Percentiles rank a stretch among this genome's conserved stretches.
phyloP scores from a whole-genome alignment of 371 early-diverging fungal species.

The Mucor circinelloides region DNA sequence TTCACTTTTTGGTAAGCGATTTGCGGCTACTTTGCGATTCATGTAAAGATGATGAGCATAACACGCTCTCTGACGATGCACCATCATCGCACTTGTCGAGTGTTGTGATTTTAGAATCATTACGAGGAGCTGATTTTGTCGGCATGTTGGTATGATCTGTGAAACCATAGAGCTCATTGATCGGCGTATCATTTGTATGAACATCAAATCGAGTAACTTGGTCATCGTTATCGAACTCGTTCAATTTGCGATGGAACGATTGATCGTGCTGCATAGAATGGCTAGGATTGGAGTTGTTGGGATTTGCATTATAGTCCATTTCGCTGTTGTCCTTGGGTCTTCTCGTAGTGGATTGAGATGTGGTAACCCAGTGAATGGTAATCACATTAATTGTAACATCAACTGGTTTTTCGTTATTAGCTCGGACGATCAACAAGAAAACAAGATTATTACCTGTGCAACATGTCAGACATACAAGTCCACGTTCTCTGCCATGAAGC shows the following conservation, averaged over 20 bases:
- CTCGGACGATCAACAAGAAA: not conserved
- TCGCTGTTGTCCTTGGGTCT: not conserved
- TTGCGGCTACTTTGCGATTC: conserved; percentile 16
- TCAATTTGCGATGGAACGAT: not conserved
- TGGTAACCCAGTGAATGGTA: conserved; percentile 58
- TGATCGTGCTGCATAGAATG: not conserved
- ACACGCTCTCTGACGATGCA: not conserved
- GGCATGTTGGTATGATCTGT: not conserved
- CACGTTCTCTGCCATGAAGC: conserved; percentile 52
- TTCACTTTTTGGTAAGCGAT: conserved; percentile 1
- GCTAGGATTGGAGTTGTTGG: not conserved
- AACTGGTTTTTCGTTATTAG: conserved; percentile 1
- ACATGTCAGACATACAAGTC: conserved; percentile 50
- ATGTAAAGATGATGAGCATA: conserved; percentile 1
- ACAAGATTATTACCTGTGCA: conserved; percentile 30
- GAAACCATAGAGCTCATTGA: not conserved
- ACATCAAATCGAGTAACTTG: not conserved
- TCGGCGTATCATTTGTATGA: not conserved
- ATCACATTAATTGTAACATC: conserved; percentile 61
- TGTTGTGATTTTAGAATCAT: not conserved
- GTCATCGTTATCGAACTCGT: not conserved
- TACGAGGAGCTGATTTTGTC: not conserved
- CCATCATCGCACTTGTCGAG: not conserved
- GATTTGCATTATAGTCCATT: not conserved
- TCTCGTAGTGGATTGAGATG: not conserved